Conservation (phyloP, 2,329 filamentous ascomycete genomes). For the Colletotrichum agaves region DNA sequence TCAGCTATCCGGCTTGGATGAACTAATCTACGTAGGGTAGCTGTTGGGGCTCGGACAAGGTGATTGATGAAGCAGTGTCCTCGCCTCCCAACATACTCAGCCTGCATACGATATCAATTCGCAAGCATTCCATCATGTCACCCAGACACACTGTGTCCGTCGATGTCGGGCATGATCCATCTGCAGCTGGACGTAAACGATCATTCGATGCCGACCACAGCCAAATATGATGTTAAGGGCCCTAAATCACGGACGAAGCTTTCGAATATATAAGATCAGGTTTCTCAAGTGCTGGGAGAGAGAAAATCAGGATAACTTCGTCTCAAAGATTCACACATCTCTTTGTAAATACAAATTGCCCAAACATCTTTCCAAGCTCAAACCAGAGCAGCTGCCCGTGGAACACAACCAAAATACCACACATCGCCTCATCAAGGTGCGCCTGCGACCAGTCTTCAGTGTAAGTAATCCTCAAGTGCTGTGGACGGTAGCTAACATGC, state of each 20-base stretch:
- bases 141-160: conserved; percentile 15
- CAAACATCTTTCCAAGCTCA: too few species aligned
- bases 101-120: conserved; percentile 1
- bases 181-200: conserved; percentile 16
- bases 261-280: conserved; percentile 11
- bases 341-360: too few species aligned
- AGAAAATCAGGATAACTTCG: background rate
- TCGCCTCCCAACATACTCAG: background rate
- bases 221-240: background rate
- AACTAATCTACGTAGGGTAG: conserved; percentile 20
- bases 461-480: background rate
- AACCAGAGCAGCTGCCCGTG: too few species aligned
- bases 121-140: background rate
- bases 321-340: background rate
- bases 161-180: background rate
- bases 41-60: conserved; percentile 2
- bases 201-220: background rate
- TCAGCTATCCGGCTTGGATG: background rate
- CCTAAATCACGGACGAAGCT: background rate
- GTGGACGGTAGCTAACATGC: background rate
- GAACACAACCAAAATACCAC: too few species aligned
- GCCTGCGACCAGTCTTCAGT: background rate
- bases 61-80: background rate
- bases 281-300: background rate
- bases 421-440: background rate